Percentiles rank a stretch among this genome's conserved stretches.
Evolutionary conservation across 2,329 filamentous ascomycete species (phyloP).

Genomic region (Colletotrichum sp.): DNA sequence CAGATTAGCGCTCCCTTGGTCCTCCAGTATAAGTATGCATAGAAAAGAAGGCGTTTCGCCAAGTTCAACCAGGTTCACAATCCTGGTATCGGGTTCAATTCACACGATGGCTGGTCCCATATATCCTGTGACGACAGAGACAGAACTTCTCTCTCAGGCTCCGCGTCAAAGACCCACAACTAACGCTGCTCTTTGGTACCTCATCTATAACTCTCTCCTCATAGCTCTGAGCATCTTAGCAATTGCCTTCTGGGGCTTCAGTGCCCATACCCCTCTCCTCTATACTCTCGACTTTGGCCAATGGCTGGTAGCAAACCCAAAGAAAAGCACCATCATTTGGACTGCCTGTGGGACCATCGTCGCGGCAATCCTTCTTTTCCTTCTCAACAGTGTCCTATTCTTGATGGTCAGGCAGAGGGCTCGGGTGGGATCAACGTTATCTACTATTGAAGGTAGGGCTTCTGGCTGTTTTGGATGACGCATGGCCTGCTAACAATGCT

Average conservation of each 20-base stretch:
- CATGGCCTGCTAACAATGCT: not conserved
- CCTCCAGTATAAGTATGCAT: not conserved
- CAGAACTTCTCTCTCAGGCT: not conserved
- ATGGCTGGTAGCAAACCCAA: not conserved
- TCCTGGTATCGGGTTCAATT: not conserved
- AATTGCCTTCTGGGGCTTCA: not conserved
- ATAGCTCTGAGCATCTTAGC: not conserved
- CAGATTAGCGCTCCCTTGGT: not conserved
- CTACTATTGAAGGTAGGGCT: not conserved
- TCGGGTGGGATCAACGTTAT: not conserved
- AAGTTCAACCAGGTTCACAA: not conserved
- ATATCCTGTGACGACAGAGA: not conserved
- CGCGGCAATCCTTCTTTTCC: not conserved
- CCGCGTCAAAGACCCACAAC: not conserved
- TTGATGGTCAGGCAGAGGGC: not conserved
- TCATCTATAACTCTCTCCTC: not conserved
- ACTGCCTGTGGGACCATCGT: not conserved
- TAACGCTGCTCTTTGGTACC: not conserved
- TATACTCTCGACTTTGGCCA: not conserved
- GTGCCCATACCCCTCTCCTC: not conserved
- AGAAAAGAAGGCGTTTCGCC: not conserved
- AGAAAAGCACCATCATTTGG: not conserved
- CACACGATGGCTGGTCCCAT: not conserved
- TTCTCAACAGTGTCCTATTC: not conserved
- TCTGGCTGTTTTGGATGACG: not conserved